A percentile compares a stretch with the other conserved stretches of the same genome.
These are phyloP conservation scores for Heimioporus retisporus DNA, from an alignment of 1,284 basidiomycete species.

Conservation along the genomic window DNA sequence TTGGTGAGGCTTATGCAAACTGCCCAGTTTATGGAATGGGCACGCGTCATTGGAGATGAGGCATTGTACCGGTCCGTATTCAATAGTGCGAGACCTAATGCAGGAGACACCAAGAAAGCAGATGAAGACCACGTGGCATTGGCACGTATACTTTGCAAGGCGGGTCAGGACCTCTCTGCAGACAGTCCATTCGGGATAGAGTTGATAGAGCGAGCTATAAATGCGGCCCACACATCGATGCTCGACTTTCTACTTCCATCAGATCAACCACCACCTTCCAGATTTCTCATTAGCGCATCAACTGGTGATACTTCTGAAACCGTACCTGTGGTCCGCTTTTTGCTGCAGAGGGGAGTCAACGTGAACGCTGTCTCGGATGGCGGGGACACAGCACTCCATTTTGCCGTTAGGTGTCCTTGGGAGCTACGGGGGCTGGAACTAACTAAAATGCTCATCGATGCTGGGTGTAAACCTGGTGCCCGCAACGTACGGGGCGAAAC, in stretches of 20 bases:
- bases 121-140: constrained; percentile 1
- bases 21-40: constrained; percentile 6
- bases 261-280: background rate
- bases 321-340: background rate
- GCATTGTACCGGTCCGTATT: background rate
- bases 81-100: constrained; percentile 3
- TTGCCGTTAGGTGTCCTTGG: constrained; percentile 9
- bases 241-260: constrained; percentile 4
- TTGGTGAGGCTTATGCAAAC: background rate
- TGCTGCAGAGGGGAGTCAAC: background rate
- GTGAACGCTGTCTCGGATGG: background rate
- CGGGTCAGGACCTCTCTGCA: background rate
- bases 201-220: background rate
- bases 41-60: background rate
- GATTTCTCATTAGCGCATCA: background rate
- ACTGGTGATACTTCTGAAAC: constrained; percentile 1
- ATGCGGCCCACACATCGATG: constrained; percentile 1
- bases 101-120: background rate
- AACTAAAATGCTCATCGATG: background rate
- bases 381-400: constrained; percentile 1
- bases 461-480: background rate
- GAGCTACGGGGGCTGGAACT: constrained; percentile 6
- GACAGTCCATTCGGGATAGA: background rate
- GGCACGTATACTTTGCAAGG: background rate
- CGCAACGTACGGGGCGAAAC: no score